These are phyloP conservation scores for Zalaria sp. DNA, from an alignment of 2,329 filamentous ascomycete species.

Conservation along the genomic window DNA sequence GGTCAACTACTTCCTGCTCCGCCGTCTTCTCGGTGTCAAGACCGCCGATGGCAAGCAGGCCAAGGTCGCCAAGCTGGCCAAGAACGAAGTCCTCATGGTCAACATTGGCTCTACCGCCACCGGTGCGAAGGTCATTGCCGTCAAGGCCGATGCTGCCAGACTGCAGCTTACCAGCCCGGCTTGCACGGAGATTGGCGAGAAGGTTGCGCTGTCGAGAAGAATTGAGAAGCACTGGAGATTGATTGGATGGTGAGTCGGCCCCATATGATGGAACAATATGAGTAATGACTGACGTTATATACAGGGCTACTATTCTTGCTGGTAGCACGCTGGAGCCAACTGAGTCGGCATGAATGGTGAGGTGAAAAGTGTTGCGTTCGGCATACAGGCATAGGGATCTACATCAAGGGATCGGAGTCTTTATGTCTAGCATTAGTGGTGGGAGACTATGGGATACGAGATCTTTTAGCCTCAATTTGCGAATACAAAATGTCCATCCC, in stretches of 20 bases:
- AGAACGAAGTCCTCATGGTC: conserved; percentile 99
- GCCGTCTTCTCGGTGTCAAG: conserved; percentile 87
- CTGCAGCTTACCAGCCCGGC: conserved; percentile 70
- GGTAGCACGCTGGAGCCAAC: conserved; percentile 16
- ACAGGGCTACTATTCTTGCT: conserved; percentile 17
- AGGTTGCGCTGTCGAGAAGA: conserved; percentile 89
- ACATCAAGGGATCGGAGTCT: too few relatives aligned
- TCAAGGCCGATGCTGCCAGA: conserved; percentile 96
- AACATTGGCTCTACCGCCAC: conserved; percentile 98
- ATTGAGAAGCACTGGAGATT: conserved; percentile 99
- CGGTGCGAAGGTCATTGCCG: conserved; percentile 90
- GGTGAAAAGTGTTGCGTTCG: too few relatives aligned
- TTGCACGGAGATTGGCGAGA: conserved; percentile 94
- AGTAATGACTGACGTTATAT: neutral
- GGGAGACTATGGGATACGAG: too few relatives aligned
- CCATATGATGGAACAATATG: neutral
- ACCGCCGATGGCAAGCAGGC: conserved; percentile 97
- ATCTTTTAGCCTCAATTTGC: too few relatives aligned
- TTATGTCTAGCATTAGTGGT: too few relatives aligned
- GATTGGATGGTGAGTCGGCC: conserved; percentile 53
- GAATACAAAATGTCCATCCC: too few relatives aligned
- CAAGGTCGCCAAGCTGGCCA: conserved; percentile 94
- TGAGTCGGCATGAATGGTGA: neutral
- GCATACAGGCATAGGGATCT: too few relatives aligned
- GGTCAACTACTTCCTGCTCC: conserved; percentile 97